A percentile compares a stretch with the other conserved stretches of the same genome.
Evolutionary conservation across 768 basidiomycete species (phyloP).

Genomic region (Serendipita sp.): DNA sequence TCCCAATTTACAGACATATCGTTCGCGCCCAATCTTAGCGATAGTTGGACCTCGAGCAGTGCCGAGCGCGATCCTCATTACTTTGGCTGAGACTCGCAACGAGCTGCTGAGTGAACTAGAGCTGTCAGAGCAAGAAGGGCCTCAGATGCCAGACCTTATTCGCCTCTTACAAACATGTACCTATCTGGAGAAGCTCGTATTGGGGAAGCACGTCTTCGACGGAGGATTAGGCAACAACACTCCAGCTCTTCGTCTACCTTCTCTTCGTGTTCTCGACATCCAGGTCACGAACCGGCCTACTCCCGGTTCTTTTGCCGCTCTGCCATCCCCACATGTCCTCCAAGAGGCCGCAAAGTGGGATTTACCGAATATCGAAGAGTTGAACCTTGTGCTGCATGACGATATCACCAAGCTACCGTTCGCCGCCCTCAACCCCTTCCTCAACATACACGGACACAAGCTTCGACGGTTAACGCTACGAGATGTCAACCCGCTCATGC

Average conservation of each 20-base stretch:
- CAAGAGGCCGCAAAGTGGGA: slow-evolving; percentile 2
- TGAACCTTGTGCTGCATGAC: not conserved
- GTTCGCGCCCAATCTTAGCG: not conserved
- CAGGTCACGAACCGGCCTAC: not conserved
- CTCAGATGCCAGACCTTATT: not conserved
- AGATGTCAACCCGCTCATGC: not conserved
- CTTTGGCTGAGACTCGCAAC: not conserved
- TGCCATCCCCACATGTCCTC: not conserved
- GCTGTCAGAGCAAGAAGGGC: not conserved
- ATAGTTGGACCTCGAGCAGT: not conserved
- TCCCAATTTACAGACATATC: not conserved
- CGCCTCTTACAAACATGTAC: not conserved
- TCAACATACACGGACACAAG: slow-evolving; percentile 2
- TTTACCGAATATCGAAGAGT: not conserved
- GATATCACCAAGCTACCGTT: not conserved
- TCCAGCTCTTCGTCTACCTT: not conserved
- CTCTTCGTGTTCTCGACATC: not conserved
- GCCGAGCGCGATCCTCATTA: not conserved
- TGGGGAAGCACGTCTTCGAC: not conserved
- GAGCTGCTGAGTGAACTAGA: not conserved
- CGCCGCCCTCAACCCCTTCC: not conserved
- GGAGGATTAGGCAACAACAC: not conserved
- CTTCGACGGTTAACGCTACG: not conserved
- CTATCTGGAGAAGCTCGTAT: not conserved
- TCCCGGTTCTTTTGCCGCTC: not conserved